Evolutionary conservation across 331 rosid genomes (phyloP).

Genomic region (Cydonia oblonga): DNA sequence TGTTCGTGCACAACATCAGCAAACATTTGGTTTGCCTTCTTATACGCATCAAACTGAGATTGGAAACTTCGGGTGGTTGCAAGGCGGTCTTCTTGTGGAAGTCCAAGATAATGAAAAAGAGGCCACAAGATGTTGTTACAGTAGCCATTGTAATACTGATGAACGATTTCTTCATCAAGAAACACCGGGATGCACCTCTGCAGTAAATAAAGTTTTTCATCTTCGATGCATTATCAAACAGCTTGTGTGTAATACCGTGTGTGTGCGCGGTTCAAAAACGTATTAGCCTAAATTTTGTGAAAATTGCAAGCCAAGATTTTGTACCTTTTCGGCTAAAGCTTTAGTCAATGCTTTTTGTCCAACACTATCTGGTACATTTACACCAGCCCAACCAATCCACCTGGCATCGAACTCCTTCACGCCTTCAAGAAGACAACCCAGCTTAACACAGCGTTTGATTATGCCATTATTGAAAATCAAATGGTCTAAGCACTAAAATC

Average conservation of each 20-base stretch:
- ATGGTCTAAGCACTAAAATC: background rate
- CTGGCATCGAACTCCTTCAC: slow-evolving; percentile 88
- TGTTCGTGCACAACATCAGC: slow-evolving; percentile 79
- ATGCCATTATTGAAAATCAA: background rate
- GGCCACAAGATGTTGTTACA: slow-evolving; percentile 99
- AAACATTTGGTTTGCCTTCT: slow-evolving; percentile 84
- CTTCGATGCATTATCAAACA: background rate
- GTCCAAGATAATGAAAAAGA: slow-evolving; percentile 84
- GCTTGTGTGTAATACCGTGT: background rate
- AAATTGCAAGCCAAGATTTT: slow-evolving; percentile 8
- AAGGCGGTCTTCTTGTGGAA: slow-evolving; percentile 95
- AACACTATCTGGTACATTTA: slow-evolving; percentile 75
- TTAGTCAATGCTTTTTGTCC: slow-evolving; percentile 64
- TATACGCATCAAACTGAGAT: slow-evolving; percentile 88
- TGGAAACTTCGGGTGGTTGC: slow-evolving; percentile 92
- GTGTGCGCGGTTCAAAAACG: background rate
- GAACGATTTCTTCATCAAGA: slow-evolving; percentile 87
- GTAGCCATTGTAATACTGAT: slow-evolving; percentile 92
- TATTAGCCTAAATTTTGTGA: slow-evolving; percentile 8
- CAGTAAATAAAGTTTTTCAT: slow-evolving; percentile 17
- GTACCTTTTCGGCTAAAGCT: slow-evolving; percentile 93
- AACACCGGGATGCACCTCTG: slow-evolving; percentile 91
- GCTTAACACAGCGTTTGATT: slow-evolving; percentile 11
- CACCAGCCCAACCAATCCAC: slow-evolving; percentile 99
- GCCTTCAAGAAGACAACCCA: slow-evolving; percentile 47